Evolutionary conservation across 441 rosid species (phyloP).

Genomic region (Kokia cookei): DNA sequence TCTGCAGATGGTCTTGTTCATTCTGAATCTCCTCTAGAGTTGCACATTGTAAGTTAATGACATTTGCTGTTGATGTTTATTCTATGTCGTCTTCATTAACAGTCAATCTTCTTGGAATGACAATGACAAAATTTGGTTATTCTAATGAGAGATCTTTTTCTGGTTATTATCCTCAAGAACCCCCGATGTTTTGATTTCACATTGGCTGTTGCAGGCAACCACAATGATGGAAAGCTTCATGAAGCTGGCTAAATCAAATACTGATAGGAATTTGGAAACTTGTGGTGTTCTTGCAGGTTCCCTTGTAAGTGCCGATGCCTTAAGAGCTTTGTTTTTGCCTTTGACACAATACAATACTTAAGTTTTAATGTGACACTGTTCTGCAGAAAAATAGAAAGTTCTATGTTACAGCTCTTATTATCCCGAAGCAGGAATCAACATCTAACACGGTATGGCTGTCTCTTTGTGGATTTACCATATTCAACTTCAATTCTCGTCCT

Average conservation of each 20-base stretch:
- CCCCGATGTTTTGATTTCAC: conserved; percentile 5
- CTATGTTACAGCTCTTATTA: conserved; percentile 80
- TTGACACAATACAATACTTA: conserved; percentile 12
- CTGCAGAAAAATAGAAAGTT: conserved; percentile 89
- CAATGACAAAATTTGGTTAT: neutral
- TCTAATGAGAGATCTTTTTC: neutral
- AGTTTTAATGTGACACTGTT: conserved; percentile 9
- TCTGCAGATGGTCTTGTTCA: conserved; percentile 43
- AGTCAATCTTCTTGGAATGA: neutral
- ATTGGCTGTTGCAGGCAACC: conserved; percentile 55
- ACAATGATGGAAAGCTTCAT: conserved; percentile 87
- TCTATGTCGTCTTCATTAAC: neutral
- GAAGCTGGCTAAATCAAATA: conserved; percentile 89
- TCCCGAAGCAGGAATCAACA: conserved; percentile 96
- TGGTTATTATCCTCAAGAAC: neutral
- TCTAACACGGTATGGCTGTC: conserved; percentile 66
- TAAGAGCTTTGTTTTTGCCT: conserved; percentile 8
- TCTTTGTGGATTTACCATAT: conserved; percentile 17
- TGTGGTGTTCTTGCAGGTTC: conserved; percentile 97
- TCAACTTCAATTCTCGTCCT: neutral
- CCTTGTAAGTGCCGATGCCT: conserved; percentile 55
- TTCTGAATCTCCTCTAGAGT: conserved; percentile 72
- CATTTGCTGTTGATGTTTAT: neutral
- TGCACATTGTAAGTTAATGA: conserved; percentile 71
- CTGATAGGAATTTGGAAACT: conserved; percentile 83